A percentile compares a stretch with the other conserved stretches of the same genome.
Evolutionary conservation across 2,329 filamentous ascomycete species (phyloP).

Genomic region (Sarocladium brachiariae): DNA sequence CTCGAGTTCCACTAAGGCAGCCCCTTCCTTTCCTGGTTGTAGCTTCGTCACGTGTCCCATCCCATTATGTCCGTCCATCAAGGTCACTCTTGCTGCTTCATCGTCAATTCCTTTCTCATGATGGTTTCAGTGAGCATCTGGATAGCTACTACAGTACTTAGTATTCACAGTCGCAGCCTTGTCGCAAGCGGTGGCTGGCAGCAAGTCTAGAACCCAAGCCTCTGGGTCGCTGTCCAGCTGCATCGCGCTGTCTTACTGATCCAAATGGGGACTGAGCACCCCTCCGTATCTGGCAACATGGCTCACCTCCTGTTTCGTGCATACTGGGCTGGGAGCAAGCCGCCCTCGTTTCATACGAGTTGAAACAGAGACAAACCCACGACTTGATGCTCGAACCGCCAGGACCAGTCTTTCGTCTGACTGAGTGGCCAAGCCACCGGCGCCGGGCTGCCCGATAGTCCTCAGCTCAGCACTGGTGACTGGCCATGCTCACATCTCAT

Average conservation of each 20-base stretch:
- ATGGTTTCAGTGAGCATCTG: too few relatives aligned
- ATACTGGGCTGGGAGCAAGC: background rate
- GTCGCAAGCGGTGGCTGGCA: background rate
- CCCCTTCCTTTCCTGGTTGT: too few relatives aligned
- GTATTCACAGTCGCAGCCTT: background rate
- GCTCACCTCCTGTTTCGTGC: constrained; percentile 1
- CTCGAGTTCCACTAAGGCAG: too few relatives aligned
- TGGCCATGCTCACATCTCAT: constrained; percentile 1
- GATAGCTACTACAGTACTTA: background rate
- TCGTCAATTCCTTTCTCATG: background rate
- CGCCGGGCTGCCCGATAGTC: background rate
- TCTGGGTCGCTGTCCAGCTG: background rate
- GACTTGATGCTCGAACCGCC: background rate
- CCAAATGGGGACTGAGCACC: background rate
- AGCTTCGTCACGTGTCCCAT: background rate
- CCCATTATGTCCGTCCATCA: background rate
- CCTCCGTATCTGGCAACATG: background rate
- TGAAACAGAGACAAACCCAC: background rate
- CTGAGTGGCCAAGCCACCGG: background rate
- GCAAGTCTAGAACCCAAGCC: background rate
- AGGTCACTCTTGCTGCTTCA: too few relatives aligned
- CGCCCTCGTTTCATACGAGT: background rate
- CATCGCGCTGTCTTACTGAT: background rate
- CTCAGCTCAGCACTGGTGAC: background rate
- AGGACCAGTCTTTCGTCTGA: background rate